Base-by-base conservation (phyloP, 2,329 filamentous ascomycete species). In the Sporothrix pseudoabietina region DNA sequence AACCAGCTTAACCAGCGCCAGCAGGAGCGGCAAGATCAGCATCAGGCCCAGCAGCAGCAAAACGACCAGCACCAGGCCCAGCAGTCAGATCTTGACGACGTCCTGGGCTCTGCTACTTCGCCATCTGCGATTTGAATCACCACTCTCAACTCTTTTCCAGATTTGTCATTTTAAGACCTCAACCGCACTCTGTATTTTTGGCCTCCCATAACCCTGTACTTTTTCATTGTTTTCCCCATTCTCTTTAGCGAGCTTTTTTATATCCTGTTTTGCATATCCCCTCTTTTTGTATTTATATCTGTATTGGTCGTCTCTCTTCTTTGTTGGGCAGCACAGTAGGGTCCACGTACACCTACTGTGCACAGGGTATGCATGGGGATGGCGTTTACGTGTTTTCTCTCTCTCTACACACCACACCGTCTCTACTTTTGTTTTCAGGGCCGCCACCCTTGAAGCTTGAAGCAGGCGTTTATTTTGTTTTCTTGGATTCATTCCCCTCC, bases 1-100 rank as follows among this genome's bases (percentile, higher is more conserved):
- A 61, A 66, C 44, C 74, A 71, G 30, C 26, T 35, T 26, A 54
- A 66, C 52, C 68, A 71, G 30, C 71, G 44, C n/a, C 44, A 72
- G n/a, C 69, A 69, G 69, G 59, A 57, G 32, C 68, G 66, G n/a
- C 69, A 30, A 14, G 59, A 68, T 10, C 57, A 47, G 12, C 72
- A 70, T 3, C 39, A 22, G 32, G n/a, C 66, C 16, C 41, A 69
- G 32, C 39, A n/a, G 14, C 14, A 19, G 66, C 54, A 54, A 8
- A 7, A 57, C 49, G 16, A 12, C 2, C 71, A 69, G 68, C 70
- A 69, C 1, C 35, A 41, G 9, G 10, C 26, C 26, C 59, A 55
- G 7, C 16, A 68, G 65, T n/a, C 32, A 41, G 49, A 68, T 44
- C 55, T 63, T 26, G 66, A 68, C 1, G 65, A 52, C 8, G 66